These are phyloP conservation scores for Beauveria brongniartii DNA, from an alignment of 2,329 filamentous ascomycete species.

Conservation along the genomic window DNA sequence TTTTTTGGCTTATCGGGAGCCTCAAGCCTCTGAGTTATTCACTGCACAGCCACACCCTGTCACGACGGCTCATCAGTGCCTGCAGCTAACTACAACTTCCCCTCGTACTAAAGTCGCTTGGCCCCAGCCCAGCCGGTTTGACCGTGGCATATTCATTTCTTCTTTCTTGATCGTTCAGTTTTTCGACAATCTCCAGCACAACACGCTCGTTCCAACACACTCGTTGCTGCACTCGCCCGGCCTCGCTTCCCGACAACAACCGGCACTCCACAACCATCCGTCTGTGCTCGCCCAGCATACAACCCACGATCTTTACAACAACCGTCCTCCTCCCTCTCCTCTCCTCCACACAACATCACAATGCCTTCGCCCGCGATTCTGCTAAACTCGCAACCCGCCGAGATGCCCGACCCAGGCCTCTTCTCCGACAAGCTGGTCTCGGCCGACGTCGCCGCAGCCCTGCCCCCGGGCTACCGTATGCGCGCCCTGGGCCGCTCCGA, in stretches of 20 bases:
- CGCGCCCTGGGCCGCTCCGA: conserved; percentile 73
- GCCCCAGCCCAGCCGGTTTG: background rate
- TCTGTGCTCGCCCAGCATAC: background rate
- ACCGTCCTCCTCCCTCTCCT: background rate
- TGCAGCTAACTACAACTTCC: background rate
- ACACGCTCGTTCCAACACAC: background rate
- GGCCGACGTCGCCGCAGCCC: conserved; percentile 58
- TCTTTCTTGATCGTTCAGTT: background rate
- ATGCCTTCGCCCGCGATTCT: conserved; percentile 9
- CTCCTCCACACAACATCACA: background rate
- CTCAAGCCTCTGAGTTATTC: too few relatives aligned
- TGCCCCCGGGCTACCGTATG: conserved; percentile 76
- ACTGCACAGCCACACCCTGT: background rate
- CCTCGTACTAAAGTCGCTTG: background rate
- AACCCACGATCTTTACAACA: background rate
- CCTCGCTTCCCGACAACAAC: background rate
- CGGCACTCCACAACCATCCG: background rate
- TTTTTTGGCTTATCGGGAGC: too few relatives aligned
- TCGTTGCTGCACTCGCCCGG: too few relatives aligned
- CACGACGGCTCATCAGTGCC: background rate
- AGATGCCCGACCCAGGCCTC: conserved; percentile 42
- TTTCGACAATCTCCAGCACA: background rate
- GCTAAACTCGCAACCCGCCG: conserved; percentile 11
- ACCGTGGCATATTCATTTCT: background rate
- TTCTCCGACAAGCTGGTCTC: conserved; percentile 75